Evolutionary conservation across 192 early-diverging fungal genomes (phyloP).

Genomic region (Podila epigama): DNA sequence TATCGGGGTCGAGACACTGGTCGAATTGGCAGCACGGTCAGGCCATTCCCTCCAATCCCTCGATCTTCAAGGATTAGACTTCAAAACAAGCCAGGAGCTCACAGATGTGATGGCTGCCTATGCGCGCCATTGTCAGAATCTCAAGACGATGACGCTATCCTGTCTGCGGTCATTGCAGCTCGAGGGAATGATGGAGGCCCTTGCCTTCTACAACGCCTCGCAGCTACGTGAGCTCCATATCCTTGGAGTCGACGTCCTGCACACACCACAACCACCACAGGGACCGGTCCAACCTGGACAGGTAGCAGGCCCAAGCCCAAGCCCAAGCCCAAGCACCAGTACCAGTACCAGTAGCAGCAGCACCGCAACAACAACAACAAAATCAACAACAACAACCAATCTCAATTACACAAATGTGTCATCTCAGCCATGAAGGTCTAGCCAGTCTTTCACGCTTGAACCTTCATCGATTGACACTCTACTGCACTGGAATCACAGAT

Average conservation of each 20-base stretch:
- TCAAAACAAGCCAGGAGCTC: constrained; percentile 25
- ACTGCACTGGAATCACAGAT: constrained; percentile 47
- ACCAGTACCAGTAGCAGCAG: neutral
- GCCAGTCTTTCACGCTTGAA: constrained; percentile 17
- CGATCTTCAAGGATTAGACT: constrained; percentile 37
- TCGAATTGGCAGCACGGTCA: constrained; percentile 21
- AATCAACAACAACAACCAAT: constrained; percentile 1
- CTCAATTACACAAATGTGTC: constrained; percentile 34
- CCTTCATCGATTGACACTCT: constrained; percentile 30
- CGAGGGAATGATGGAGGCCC: constrained; percentile 26
- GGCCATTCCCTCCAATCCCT: constrained; percentile 7
- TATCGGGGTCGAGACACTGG: constrained; percentile 22
- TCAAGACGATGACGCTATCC: constrained; percentile 34
- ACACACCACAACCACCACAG: neutral
- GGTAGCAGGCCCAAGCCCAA: neutral
- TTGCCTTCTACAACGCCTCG: neutral
- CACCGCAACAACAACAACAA: neutral
- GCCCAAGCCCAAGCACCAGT: neutral
- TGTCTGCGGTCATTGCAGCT: constrained; percentile 24
- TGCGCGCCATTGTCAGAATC: constrained; percentile 22
- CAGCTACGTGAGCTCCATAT: constrained; percentile 39
- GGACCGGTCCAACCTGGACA: constrained; percentile 15
- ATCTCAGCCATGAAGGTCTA: constrained; percentile 10
- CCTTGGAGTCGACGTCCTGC: constrained; percentile 35
- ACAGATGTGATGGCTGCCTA: constrained; percentile 28